phyloP scores from a whole-genome alignment of 179 eudicot genomes.

The Carnegiea gigantea region DNA sequence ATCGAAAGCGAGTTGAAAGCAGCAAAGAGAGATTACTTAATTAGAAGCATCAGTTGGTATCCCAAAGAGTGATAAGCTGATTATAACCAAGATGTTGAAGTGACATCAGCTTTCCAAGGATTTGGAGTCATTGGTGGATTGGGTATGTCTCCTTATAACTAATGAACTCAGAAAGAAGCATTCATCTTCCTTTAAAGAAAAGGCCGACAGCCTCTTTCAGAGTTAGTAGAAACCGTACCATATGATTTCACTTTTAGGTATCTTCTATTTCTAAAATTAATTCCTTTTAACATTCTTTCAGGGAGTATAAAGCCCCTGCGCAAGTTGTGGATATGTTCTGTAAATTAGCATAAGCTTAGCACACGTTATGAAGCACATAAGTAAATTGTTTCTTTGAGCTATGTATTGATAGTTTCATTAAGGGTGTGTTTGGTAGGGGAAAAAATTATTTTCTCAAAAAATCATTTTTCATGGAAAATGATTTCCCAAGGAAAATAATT shows the following conservation, averaged over 20 bases:
- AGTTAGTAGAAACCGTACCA: constrained; percentile 53
- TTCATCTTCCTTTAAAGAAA: constrained; percentile 46
- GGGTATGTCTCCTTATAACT: constrained; percentile 86
- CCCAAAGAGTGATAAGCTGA: constrained; percentile 38
- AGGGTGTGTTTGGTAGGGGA: too few species aligned
- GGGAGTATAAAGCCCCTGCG: background rate
- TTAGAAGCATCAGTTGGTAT: constrained; percentile 67
- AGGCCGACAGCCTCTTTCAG: constrained; percentile 42
- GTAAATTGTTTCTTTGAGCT: background rate
- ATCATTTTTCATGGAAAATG: too few species aligned
- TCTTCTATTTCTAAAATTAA: constrained; percentile 47
- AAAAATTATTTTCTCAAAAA: too few species aligned
- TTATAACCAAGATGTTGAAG: constrained; percentile 77
- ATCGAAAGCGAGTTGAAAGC: constrained; percentile 75
- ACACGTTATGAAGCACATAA: constrained; percentile 24
- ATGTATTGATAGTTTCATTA: constrained; percentile 21
- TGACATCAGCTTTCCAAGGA: constrained; percentile 84
- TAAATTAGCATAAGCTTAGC: constrained; percentile 10
- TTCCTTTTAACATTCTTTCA: background rate
- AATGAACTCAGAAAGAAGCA: constrained; percentile 54
- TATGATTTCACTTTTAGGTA: constrained; percentile 83
- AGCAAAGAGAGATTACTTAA: constrained; percentile 80
- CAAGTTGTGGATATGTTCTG: constrained; percentile 2
- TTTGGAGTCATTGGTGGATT: constrained; percentile 65
- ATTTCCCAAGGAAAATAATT: too few species aligned